Base-by-base conservation (phyloP, 2,329 filamentous ascomycete species). In the Cyphellophora attinorum region DNA sequence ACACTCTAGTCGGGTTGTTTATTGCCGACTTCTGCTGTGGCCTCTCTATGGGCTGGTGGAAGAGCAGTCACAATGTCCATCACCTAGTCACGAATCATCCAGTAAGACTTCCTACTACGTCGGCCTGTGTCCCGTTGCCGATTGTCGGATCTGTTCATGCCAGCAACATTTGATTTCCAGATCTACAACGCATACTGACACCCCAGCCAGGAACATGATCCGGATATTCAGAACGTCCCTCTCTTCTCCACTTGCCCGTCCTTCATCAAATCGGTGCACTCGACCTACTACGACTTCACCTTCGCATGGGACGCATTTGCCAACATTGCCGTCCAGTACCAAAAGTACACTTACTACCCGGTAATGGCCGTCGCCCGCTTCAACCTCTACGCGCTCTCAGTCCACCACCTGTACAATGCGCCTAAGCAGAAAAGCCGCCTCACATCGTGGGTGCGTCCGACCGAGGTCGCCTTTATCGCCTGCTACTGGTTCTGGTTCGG, bases 11-110 rank as follows among this genome's bases (percentile, higher is more conserved):
- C 42, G 88, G 85, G 29, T 93, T 95, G 52, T 62, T 93, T 44
- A 81, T 95, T 50, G 85, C 88, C 32, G 81, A 93, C 56, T 95
- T 81, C 50, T 64, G 89, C 13, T 89, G 89, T 23, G 89, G 89
- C 0, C 62, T 96, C 18, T 93, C 85, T 17, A 62, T 93, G 34
- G 84, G 89, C 28, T 96, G 89, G 89, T 98, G 89, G 89, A 96
- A 96, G 61, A 72, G 77, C 41, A 95, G 79, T 55, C 89, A 96
- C 60, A 96, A 96, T 53, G 86, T 95, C 5, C 89, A 95, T 55
- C 89, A 96, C 53, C 85, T 96, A 47, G 81, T 95, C 34, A 95
- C 89, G n/a, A 96, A 96, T 57, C 81, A 81, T 29, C 83, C 88
- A 6, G 89, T 67, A 46, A 40, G 57, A 49, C n/a, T 11, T 11